Conservation (phyloP, 345 rosid species). For the Pistacia atlantica region DNA sequence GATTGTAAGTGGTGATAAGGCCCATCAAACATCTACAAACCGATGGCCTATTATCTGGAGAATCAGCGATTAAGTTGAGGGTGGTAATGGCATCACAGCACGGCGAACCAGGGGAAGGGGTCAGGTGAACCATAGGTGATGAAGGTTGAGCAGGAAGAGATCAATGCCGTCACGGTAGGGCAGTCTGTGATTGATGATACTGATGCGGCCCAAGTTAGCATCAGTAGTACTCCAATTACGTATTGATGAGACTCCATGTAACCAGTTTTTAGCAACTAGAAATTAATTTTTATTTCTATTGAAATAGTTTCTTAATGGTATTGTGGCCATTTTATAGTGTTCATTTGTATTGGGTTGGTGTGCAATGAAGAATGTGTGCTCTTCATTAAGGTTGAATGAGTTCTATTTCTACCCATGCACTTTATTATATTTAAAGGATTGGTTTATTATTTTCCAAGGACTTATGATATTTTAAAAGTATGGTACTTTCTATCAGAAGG, state of each 20-base stretch:
- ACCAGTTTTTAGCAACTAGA: background rate
- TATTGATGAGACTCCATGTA: conserved; percentile 13
- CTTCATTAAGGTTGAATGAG: conserved; percentile 29
- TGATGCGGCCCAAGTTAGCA: conserved; percentile 19
- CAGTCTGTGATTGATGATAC: conserved; percentile 44
- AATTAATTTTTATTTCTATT: background rate
- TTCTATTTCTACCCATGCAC: conserved; percentile 5
- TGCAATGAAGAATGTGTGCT: conserved; percentile 26
- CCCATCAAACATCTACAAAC: conserved; percentile 54
- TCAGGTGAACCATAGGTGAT: conserved; percentile 55
- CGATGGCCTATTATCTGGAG: conserved; percentile 29
- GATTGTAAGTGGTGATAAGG: conserved; percentile 43
- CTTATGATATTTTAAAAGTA: too few relatives aligned
- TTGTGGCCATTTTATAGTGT: conserved; percentile 14
- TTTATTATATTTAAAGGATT: too few relatives aligned
- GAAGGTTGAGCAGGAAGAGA: conserved; percentile 50
- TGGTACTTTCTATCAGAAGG: too few relatives aligned
- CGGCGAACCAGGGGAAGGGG: conserved; percentile 54
- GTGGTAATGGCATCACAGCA: conserved; percentile 56
- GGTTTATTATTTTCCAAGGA: too few relatives aligned
- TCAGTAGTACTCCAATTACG: background rate
- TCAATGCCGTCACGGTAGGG: conserved; percentile 46
- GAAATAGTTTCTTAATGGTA: background rate
- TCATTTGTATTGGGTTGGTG: conserved; percentile 27
- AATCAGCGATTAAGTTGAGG: conserved; percentile 38